Conservation (phyloP, 2,329 filamentous ascomycete species). For the Fusarium brevicatenulatum region DNA sequence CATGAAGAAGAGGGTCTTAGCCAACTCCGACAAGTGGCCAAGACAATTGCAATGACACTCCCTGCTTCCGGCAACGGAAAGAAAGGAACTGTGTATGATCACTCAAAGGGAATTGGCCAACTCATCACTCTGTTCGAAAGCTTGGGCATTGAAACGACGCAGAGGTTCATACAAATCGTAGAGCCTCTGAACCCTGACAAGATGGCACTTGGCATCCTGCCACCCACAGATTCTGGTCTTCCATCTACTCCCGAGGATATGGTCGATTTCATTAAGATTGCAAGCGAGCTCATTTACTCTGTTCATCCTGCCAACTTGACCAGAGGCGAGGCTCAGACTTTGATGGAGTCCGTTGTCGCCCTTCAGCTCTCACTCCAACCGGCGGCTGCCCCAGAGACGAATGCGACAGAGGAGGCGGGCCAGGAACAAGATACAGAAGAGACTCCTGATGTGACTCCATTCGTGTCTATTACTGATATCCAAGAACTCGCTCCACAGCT, state of each 20-base stretch:
- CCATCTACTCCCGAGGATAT: neutral
- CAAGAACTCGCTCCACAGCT: slow-evolving; percentile 5
- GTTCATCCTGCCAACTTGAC: slow-evolving; percentile 26
- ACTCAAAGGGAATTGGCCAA: slow-evolving; percentile 6
- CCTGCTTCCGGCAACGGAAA: neutral
- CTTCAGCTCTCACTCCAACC: neutral
- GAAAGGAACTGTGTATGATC: neutral
- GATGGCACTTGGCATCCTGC: neutral
- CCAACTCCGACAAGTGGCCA: slow-evolving; percentile 67
- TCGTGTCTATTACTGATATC: neutral
- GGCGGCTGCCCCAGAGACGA: neutral
- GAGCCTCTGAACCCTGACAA: neutral
- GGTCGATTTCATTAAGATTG: neutral
- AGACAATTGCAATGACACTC: slow-evolving; percentile 18
- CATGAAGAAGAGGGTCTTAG: slow-evolving; percentile 65
- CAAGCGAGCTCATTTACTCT: neutral
- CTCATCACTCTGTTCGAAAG: slow-evolving; percentile 5
- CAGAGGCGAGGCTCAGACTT: neutral
- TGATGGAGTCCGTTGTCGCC: neutral
- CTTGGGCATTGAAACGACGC: slow-evolving; percentile 8
- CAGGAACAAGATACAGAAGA: neutral
- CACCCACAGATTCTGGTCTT: neutral
- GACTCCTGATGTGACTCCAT: neutral
- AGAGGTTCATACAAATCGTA: neutral
- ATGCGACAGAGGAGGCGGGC: neutral